phyloP scores from a whole-genome alignment of 108 stramenopile genomes.

The Nitzschia palea region DNA sequence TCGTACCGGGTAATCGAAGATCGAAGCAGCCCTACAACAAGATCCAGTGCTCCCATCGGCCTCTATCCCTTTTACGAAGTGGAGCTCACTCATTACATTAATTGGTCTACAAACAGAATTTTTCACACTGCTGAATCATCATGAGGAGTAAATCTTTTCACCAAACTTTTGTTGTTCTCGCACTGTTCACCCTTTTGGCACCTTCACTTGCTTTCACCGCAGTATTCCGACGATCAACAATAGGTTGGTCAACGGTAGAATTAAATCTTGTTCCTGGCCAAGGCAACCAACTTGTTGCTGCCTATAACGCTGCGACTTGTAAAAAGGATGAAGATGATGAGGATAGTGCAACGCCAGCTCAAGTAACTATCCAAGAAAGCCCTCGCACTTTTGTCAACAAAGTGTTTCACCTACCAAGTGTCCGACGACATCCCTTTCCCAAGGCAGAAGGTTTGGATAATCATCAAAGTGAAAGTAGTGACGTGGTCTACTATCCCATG shows the following conservation, averaged over 20 bases:
- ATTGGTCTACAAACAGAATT: too few species aligned
- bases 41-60: too few species aligned
- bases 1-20: too few species aligned
- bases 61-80: too few species aligned
- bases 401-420: constrained; percentile 4
- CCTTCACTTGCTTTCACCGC: neutral
- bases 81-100: too few species aligned
- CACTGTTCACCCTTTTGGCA: neutral
- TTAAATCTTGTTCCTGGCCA: constrained; percentile 23
- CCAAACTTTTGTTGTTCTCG: too few species aligned
- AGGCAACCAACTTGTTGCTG: constrained; percentile 34
- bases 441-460: neutral
- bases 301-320: constrained; percentile 27
- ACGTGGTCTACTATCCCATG: constrained; percentile 31
- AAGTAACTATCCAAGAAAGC: neutral
- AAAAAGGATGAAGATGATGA: constrained; percentile 6
- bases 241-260: neutral
- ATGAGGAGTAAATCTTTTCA: too few species aligned
- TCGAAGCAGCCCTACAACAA: too few species aligned
- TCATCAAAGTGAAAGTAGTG: neutral
- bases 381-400: constrained; percentile 8
- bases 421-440: constrained; percentile 9
- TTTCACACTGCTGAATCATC: too few species aligned
- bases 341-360: neutral
- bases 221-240: too few species aligned